phyloP scores from a whole-genome alignment of 2,329 filamentous ascomycete species.

The Aspergillus bombycis region DNA sequence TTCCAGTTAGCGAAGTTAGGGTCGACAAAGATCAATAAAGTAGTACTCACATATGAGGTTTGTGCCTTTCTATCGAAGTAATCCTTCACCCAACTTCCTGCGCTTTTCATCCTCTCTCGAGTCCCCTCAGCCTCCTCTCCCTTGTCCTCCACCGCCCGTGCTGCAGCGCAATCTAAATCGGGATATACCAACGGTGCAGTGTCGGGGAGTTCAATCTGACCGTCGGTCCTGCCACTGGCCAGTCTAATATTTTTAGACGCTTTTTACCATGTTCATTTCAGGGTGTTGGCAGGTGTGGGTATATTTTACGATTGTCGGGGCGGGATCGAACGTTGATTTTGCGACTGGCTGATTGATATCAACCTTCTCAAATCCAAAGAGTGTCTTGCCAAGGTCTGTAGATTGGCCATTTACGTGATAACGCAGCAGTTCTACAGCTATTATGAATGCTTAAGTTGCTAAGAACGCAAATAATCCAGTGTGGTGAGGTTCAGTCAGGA shows the following conservation, averaged over 20 bases:
- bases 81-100: background rate
- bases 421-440: no score
- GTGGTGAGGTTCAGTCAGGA: no score
- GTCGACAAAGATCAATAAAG: background rate
- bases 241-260: background rate
- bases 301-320: background rate
- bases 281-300: background rate
- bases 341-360: no score
- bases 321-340: background rate
- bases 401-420: background rate
- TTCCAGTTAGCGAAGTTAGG: no score
- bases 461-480: no score
- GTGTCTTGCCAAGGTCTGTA: no score
- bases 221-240: background rate
- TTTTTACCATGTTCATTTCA: background rate
- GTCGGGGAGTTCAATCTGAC: background rate
- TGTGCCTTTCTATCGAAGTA: background rate
- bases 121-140: background rate
- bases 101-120: background rate
- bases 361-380: no score
- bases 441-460: no score
- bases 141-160: background rate
- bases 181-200: background rate
- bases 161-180: background rate
- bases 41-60: background rate